phyloP scores from a whole-genome alignment of 371 early-diverging fungal species.

The Mortierella sp. region DNA sequence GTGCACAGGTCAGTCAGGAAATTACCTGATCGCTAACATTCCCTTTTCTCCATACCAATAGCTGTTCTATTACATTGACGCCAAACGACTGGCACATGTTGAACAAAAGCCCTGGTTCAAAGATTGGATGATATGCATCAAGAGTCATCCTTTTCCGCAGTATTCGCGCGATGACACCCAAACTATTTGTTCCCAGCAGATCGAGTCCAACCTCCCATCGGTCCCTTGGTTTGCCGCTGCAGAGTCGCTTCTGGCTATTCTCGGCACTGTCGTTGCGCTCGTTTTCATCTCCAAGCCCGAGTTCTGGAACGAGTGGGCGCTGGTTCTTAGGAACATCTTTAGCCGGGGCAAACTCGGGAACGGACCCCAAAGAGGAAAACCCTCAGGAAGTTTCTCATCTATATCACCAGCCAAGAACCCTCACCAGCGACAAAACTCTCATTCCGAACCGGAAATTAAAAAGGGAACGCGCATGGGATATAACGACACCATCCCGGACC shows the following conservation, averaged over 20 bases:
- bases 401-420: background rate
- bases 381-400: background rate
- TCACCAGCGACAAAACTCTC: slow-evolving; percentile 10
- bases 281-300: slow-evolving; percentile 49
- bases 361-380: slow-evolving; percentile 19
- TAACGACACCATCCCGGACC: slow-evolving; percentile 11
- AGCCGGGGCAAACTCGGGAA: slow-evolving; percentile 27
- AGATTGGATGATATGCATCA: slow-evolving; percentile 30
- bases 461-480: slow-evolving; percentile 33
- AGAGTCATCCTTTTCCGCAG: background rate
- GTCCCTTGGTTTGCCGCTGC: slow-evolving; percentile 50
- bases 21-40: background rate
- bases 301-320: slow-evolving; percentile 52
- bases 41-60: background rate
- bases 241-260: slow-evolving; percentile 35
- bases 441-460: slow-evolving; percentile 13
- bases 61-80: slow-evolving; percentile 54
- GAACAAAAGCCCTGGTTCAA: slow-evolving; percentile 30
- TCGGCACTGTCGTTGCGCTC: slow-evolving; percentile 36
- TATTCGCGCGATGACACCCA: slow-evolving; percentile 34
- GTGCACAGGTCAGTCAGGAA: background rate
- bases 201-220: slow-evolving; percentile 32
- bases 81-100: slow-evolving; percentile 23
- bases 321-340: slow-evolving; percentile 24
- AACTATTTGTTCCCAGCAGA: slow-evolving; percentile 20